A percentile compares a stretch with the other conserved stretches of the same genome.
These are phyloP conservation scores for Sclerotinia trifoliorum DNA, from an alignment of 2,329 filamentous ascomycete species.

Conservation along the genomic window DNA sequence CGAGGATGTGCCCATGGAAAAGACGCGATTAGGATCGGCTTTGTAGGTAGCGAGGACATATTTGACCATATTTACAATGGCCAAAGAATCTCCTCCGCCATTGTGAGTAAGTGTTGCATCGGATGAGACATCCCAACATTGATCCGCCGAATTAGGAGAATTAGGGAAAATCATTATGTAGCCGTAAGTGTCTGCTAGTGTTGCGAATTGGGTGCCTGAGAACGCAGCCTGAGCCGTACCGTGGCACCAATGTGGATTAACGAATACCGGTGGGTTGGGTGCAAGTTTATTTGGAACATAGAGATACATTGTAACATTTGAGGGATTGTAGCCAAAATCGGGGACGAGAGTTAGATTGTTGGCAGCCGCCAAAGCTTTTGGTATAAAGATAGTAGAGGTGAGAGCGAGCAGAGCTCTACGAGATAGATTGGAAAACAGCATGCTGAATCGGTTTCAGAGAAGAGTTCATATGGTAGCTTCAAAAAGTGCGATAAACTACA, in stretches of 20 bases:
- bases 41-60: conserved; percentile 54
- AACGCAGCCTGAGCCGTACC: conserved; percentile 46
- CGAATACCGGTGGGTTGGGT: conserved; percentile 31
- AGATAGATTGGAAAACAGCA: background rate
- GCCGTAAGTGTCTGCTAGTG: conserved; percentile 52
- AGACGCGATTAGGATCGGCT: conserved; percentile 52
- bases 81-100: conserved; percentile 55
- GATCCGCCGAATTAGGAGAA: conserved; percentile 48
- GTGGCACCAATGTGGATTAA: conserved; percentile 36
- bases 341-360: conserved; percentile 25
- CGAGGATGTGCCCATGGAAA: conserved; percentile 47
- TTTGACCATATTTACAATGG: conserved; percentile 58
- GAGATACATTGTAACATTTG: conserved; percentile 33
- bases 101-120: conserved; percentile 49
- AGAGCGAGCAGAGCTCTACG: background rate
- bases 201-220: conserved; percentile 46
- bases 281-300: conserved; percentile 32
- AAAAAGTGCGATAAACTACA: background rate
- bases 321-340: conserved; percentile 31
- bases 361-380: background rate
- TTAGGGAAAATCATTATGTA: conserved; percentile 61
- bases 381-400: background rate
- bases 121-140: conserved; percentile 60
- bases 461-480: too few relatives aligned
- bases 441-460: background rate